Conservation (phyloP, 2,329 filamentous ascomycete species). For the Monilinia fructigena region DNA sequence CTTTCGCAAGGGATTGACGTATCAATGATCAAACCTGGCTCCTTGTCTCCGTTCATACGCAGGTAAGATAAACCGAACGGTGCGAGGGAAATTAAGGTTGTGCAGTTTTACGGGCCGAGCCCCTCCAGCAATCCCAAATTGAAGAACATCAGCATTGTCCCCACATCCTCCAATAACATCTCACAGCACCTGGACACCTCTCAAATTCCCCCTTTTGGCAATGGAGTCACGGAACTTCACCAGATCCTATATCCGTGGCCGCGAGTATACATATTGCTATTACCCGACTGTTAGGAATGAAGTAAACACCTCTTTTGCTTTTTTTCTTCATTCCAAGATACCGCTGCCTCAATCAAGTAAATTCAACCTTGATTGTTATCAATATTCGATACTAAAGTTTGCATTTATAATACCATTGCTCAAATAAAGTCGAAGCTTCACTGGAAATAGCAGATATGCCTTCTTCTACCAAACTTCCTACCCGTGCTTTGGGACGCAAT, state of each 20-base stretch:
- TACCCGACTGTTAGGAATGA: conserved; percentile 12
- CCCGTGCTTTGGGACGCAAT: conserved; percentile 23
- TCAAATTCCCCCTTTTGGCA: conserved; percentile 17
- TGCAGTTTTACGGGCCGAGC: conserved; percentile 14
- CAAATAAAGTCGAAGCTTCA: background rate
- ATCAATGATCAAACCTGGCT: background rate
- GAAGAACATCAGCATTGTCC: background rate
- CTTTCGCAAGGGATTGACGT: background rate
- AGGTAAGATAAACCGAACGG: background rate
- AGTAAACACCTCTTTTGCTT: conserved; percentile 7
- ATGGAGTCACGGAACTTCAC: conserved; percentile 19
- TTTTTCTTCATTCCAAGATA: conserved; percentile 1
- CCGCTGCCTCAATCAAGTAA: background rate
- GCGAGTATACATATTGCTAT: conserved; percentile 16
- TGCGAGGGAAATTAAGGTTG: background rate
- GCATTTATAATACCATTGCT: background rate
- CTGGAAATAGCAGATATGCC: conserved; percentile 13
- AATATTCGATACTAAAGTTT: background rate
- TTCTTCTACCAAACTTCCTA: conserved; percentile 24
- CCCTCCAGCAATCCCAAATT: background rate
- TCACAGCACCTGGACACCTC: background rate
- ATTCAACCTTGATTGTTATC: background rate
- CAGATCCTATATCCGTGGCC: conserved; percentile 13
- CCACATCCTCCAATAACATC: background rate
- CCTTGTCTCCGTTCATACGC: conserved; percentile 1